Percentiles rank a stretch among this genome's conserved stretches.
phyloP scores from a whole-genome alignment of 108 stramenopile genomes.

The Fistulifera solaris region DNA sequence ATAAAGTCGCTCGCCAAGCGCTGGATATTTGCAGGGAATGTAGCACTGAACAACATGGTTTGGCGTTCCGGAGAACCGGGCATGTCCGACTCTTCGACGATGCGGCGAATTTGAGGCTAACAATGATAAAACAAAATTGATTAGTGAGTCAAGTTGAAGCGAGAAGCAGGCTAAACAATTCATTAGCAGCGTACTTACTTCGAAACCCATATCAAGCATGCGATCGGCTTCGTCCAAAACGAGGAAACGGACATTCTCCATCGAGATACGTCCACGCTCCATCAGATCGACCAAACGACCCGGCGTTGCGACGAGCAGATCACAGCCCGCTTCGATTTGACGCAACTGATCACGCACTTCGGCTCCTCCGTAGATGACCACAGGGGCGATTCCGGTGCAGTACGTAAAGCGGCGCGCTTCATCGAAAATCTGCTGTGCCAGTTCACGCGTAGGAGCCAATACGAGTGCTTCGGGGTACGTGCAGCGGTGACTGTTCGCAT shows the following conservation, averaged over 20 bases:
- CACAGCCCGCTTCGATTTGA: conserved; percentile 76
- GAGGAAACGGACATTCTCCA: conserved; percentile 77
- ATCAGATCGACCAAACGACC: conserved; percentile 95
- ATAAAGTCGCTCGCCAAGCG: conserved; percentile 91
- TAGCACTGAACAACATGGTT: conserved; percentile 97
- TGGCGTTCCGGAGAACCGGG: conserved; percentile 73
- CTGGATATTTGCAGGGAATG: conserved; percentile 91
- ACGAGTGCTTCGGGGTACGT: conserved; percentile 70
- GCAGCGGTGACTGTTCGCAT: background rate
- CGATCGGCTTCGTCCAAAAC: conserved; percentile 98
- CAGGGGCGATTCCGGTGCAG: conserved; percentile 89
- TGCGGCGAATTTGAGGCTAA: conserved; percentile 80
- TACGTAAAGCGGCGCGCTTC: conserved; percentile 95
- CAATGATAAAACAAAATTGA: background rate
- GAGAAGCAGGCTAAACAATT: background rate
- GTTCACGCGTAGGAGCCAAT: conserved; percentile 96
- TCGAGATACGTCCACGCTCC: conserved; percentile 81
- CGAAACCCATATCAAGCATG: conserved; percentile 99
- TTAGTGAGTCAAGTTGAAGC: background rate
- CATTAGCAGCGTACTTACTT: too few relatives aligned
- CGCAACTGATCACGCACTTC: conserved; percentile 86
- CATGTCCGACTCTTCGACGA: conserved; percentile 74
- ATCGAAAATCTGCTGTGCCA: conserved; percentile 96
- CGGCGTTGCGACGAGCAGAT: conserved; percentile 97
- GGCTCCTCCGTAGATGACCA: conserved; percentile 96